Conservation (phyloP, 805 yeast genomes). For the Teunomyces lycoperdinae region DNA sequence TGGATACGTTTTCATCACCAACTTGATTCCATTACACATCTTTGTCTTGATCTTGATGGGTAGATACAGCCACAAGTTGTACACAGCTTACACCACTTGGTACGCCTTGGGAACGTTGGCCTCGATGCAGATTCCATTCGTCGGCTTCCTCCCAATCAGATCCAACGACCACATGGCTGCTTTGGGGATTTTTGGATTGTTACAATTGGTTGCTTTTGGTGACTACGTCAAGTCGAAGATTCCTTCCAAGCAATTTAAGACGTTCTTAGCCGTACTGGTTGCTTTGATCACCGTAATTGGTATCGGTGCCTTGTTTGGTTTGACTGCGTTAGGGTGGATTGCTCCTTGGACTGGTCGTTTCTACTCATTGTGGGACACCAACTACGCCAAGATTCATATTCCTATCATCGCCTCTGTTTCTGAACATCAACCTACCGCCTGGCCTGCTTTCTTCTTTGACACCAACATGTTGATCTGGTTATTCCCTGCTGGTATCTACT, state of each 20-base stretch:
- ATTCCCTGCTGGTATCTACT: constrained; percentile 95
- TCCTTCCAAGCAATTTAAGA: constrained; percentile 68
- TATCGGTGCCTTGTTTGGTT: constrained; percentile 63
- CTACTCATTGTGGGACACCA: constrained; percentile 97
- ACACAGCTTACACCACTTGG: constrained; percentile 95
- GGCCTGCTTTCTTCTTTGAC: constrained; percentile 98
- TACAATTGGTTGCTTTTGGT: constrained; percentile 87
- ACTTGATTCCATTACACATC: constrained; percentile 92
- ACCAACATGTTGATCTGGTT: constrained; percentile 92
- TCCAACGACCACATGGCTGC: constrained; percentile 99
- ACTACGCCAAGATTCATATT: constrained; percentile 94
- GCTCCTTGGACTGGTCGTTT: constrained; percentile 99
- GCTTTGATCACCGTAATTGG: constrained; percentile 59
- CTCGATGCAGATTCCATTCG: constrained; percentile 99
- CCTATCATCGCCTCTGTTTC: constrained; percentile 98
- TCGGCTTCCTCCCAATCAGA: constrained; percentile 93
- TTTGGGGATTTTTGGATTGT: constrained; percentile 91
- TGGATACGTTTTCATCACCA: constrained; percentile 98
- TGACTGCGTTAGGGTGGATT: constrained; percentile 88
- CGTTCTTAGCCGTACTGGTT: constrained; percentile 61
- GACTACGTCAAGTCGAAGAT: constrained; percentile 74
- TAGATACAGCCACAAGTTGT: constrained; percentile 76
- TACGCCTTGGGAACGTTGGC: constrained; percentile 96
- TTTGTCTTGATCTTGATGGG: constrained; percentile 92
- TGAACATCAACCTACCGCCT: constrained; percentile 99